Percentiles rank a stretch among this genome's conserved stretches.
Conservation (phyloP, 2,329 filamentous ascomycete genomes). For the Myriosclerotinia curreyana region DNA sequence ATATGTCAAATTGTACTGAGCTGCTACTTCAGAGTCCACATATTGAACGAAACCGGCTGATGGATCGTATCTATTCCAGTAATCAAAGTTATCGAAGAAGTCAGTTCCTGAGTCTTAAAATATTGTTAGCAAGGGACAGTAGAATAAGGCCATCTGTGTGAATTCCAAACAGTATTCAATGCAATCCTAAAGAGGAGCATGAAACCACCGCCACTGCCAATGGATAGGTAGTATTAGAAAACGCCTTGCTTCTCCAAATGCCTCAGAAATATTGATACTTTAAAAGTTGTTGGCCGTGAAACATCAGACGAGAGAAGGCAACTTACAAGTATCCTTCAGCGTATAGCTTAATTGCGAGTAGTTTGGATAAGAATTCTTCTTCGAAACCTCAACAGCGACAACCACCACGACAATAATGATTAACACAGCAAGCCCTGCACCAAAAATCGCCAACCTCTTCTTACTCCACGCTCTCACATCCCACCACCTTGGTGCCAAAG, state of each 20-base stretch:
- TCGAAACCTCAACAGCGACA: constrained; percentile 42
- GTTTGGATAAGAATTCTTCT: constrained; percentile 44
- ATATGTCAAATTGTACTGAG: constrained; percentile 58
- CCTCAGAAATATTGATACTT: background rate
- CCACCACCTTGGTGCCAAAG: constrained; percentile 40
- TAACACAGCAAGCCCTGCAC: constrained; percentile 39
- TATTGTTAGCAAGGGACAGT: constrained; percentile 9
- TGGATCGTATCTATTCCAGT: constrained; percentile 46
- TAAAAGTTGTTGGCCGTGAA: background rate
- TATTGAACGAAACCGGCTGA: constrained; percentile 48
- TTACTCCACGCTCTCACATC: constrained; percentile 54
- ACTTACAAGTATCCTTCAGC: constrained; percentile 43
- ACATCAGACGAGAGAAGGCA: background rate
- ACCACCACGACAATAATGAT: constrained; percentile 51
- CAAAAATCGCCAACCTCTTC: constrained; percentile 49
- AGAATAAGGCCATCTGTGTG: background rate
- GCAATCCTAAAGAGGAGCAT: background rate
- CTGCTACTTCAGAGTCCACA: constrained; percentile 35
- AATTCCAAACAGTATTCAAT: background rate
- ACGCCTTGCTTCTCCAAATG: constrained; percentile 1
- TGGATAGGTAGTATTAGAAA: background rate
- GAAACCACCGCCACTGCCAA: background rate
- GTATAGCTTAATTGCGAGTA: constrained; percentile 44
- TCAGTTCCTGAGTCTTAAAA: constrained; percentile 38
- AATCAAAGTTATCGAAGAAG: constrained; percentile 48